phyloP scores from a whole-genome alignment of 2,329 filamentous ascomycete species.

The Aspergillus aculeatus region DNA sequence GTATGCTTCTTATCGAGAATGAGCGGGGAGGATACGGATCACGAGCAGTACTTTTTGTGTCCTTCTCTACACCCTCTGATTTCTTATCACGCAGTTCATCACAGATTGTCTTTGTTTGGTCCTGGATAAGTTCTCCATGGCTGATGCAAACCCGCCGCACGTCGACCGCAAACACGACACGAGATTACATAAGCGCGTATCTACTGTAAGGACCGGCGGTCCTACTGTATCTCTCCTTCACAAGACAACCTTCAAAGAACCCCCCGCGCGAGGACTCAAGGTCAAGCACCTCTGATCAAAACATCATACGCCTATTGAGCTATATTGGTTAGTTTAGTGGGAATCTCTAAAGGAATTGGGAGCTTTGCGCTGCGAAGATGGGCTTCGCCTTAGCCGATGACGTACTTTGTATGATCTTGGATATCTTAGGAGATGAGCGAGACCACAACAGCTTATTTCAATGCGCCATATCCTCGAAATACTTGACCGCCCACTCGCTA shows the following conservation, averaged over 20 bases:
- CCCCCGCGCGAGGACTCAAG: neutral
- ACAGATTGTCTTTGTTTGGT: neutral
- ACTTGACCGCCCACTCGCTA: conserved; percentile 24
- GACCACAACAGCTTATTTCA: conserved; percentile 30
- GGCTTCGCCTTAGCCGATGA: conserved; percentile 22
- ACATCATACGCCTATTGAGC: neutral
- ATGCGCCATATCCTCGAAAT: conserved; percentile 27
- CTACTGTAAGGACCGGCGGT: too few relatives aligned
- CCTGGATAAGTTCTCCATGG: neutral
- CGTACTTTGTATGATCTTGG: conserved; percentile 29
- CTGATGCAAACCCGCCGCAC: neutral
- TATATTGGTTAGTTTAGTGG: neutral
- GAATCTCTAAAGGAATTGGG: neutral
- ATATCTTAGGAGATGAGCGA: conserved; percentile 23
- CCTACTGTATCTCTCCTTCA: neutral
- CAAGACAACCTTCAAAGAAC: neutral
- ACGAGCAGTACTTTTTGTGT: neutral
- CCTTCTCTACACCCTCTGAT: too few relatives aligned
- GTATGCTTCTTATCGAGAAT: conserved; percentile 11
- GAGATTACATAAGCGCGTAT: conserved; percentile 22
- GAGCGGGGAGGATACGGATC: too few relatives aligned
- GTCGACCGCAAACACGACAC: conserved; percentile 14
- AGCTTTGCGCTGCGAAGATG: conserved; percentile 16
- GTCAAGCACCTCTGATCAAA: neutral
- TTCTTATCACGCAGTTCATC: neutral